Evolutionary conservation across 2,329 filamentous ascomycete genomes (phyloP).

Genomic region (Didymellaceae sp.): DNA sequence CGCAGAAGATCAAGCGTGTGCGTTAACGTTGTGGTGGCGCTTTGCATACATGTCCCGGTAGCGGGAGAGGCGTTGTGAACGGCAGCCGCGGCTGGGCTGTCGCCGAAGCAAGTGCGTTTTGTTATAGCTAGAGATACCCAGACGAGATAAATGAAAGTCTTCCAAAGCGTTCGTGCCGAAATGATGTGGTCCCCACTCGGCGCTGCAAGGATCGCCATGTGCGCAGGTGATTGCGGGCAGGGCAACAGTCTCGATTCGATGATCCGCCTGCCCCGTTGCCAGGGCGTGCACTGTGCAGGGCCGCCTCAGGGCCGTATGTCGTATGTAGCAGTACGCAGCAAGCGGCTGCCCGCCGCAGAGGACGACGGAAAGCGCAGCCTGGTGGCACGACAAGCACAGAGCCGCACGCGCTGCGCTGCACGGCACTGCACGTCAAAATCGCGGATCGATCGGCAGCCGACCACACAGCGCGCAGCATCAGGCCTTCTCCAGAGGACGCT

Average conservation of each 20-base stretch:
- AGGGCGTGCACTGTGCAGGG: too few relatives aligned
- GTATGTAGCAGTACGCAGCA: not conserved
- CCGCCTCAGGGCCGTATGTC: too few relatives aligned
- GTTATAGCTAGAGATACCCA: conserved; percentile 22
- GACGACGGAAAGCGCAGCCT: too few relatives aligned
- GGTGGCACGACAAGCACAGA: not conserved
- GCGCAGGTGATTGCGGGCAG: conserved; percentile 8
- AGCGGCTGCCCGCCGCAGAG: not conserved
- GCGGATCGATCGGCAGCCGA: not conserved
- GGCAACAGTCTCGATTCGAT: conserved; percentile 8
- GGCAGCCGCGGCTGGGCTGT: not conserved
- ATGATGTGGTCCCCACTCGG: conserved; percentile 9
- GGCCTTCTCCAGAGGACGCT: conserved; percentile 11
- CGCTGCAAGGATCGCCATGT: conserved; percentile 12
- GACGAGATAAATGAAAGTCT: conserved; percentile 4
- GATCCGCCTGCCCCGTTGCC: too few relatives aligned
- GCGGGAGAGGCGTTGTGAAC: not conserved
- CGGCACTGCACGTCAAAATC: not conserved
- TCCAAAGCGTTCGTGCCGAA: not conserved
- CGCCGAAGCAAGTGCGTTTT: not conserved
- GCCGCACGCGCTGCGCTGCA: not conserved
- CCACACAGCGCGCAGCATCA: not conserved
- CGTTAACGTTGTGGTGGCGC: conserved; percentile 27
- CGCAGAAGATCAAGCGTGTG: conserved; percentile 50
- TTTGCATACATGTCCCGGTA: conserved; percentile 4